Base-by-base conservation (phyloP, 2,329 filamentous ascomycete genomes). In the Penicillium sumatraense region DNA sequence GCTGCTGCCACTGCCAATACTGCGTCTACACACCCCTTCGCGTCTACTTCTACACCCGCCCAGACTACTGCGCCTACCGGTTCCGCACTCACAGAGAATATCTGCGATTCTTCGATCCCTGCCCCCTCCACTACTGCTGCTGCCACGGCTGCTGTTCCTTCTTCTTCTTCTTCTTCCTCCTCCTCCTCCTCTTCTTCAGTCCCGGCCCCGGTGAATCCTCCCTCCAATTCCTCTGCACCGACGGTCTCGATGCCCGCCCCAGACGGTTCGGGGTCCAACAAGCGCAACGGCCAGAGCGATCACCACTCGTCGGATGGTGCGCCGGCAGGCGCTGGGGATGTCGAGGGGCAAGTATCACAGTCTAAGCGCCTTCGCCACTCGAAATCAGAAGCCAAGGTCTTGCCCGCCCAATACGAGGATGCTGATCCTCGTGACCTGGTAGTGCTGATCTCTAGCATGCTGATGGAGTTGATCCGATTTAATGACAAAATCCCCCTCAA, bases 391-490 rank as follows among this genome's bases (percentile, higher is more conserved):
- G 66, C 79, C 51, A 87, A 86, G 67, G 63, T 81, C 54, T 82
- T 81, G 56, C 79, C 95, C 1, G 75, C 83, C 56, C 82, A 83
- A 66, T 99, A 99, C 73, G 91, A 96, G 73, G 79, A 86, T 10
- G 96, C 91, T 71, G 81, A 89, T 35, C 85, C 90, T 8, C 89
- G 92, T 67, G 93, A 97, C 71, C 85, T 99, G 70, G 95, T 96
- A 24, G 82, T 93, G 38, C 79, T 99, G 57, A 95, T 99, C 63
- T 87, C 93, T 42, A 91, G 96, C 69, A 98, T 99, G 95, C 83
- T 99, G 45, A 88, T 93, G 74, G 95, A 99, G 75, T 80, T 99
- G 45, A 96, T 99, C 63, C 87, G 90, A 58, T 90, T 93, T 60
- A 99, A 99, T 68, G 95, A 99, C 72, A 84, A 84, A 46, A 86